phyloP scores from a whole-genome alignment of 345 rosid species.

The Euphorbia pulcherrima region DNA sequence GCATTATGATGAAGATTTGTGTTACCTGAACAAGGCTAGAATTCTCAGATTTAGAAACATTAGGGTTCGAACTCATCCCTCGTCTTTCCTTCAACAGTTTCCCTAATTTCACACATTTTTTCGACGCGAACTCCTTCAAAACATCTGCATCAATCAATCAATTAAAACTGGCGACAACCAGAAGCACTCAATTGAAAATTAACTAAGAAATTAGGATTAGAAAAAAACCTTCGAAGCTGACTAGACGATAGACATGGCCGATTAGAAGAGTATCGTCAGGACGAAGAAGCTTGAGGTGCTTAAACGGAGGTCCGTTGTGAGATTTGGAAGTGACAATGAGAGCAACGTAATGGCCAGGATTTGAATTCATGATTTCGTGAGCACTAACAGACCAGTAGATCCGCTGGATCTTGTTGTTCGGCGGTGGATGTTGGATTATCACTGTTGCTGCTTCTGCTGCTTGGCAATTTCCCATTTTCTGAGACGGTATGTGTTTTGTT shows the following conservation, averaged over 20 bases:
- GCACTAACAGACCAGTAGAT: constrained; percentile 74
- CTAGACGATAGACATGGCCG: constrained; percentile 69
- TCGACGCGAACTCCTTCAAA: constrained; percentile 65
- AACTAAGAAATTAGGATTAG: no score
- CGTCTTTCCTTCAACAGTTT: constrained; percentile 56
- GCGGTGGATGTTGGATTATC: constrained; percentile 75
- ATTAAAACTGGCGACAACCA: no score
- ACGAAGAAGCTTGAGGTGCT: constrained; percentile 80
- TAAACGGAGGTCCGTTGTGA: constrained; percentile 48
- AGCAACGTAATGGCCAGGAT: constrained; percentile 86
- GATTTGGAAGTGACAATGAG: constrained; percentile 48
- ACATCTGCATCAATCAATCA: constrained; percentile 40
- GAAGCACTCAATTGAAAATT: no score
- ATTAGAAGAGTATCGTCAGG: constrained; percentile 65
- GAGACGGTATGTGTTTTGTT: no score
- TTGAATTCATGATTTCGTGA: constrained; percentile 58
- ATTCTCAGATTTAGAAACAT: constrained; percentile 20
- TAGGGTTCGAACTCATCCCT: constrained; percentile 20
- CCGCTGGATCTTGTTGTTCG: constrained; percentile 62
- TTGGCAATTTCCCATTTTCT: constrained; percentile 80
- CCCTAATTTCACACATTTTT: constrained; percentile 70
- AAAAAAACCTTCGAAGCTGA: constrained; percentile 66
- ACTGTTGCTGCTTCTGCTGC: constrained; percentile 83
- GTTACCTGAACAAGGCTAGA: constrained; percentile 23
- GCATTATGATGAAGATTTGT: background rate